Evolutionary conservation across 768 basidiomycete genomes (phyloP), one percentile per base, ranked within the genome.

Genomic region (Agrocybe pediades): DNA sequence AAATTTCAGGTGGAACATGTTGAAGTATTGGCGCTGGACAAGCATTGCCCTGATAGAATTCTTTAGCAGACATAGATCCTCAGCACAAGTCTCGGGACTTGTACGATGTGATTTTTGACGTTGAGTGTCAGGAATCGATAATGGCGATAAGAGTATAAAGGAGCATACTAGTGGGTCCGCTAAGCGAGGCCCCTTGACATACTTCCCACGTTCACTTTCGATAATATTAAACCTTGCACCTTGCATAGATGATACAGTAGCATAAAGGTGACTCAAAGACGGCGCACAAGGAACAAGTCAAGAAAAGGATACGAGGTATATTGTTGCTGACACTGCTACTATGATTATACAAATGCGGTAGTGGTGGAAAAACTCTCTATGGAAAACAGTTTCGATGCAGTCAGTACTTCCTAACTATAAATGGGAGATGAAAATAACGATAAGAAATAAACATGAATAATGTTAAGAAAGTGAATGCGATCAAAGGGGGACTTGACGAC

Each of bases 1-100:
- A 67, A 17, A 71, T 30, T 49, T 73, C 70, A 21, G 65, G 54
- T 8, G 72, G 70, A 9, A 73, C 46, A 20, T 58, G 44, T 15
- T 61, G 54, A 8, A 41, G 17, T 11, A 29, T 16, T 19, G 24
- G 36, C 40, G 29, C 24, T 13, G 33, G 44, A 8, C 41, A 36
- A 36, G 48, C 53, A 29, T 47, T 21, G n/a, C 13, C 33, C 11
- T 36, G 33, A 30, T 64, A 58, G 21, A 56, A 50, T 36, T 59
- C 43, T 52, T 61, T 62, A 16, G 63, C 59, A 49, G 64, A 62
- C 64, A 65, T 65, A 21, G n/a, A 19, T 39, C 13, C 33, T 36
- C 7, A 15, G 15, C 15, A 36, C n/a, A 11, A 15, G 15, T 36
- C 11, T n/a, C 33, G 33, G 13, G n/a, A 36, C 33, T 11, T 13